Percentiles rank a stretch among this genome's conserved stretches.
phyloP scores from a whole-genome alignment of 2,329 filamentous ascomycete species.

The Colletotrichum spaethianum region DNA sequence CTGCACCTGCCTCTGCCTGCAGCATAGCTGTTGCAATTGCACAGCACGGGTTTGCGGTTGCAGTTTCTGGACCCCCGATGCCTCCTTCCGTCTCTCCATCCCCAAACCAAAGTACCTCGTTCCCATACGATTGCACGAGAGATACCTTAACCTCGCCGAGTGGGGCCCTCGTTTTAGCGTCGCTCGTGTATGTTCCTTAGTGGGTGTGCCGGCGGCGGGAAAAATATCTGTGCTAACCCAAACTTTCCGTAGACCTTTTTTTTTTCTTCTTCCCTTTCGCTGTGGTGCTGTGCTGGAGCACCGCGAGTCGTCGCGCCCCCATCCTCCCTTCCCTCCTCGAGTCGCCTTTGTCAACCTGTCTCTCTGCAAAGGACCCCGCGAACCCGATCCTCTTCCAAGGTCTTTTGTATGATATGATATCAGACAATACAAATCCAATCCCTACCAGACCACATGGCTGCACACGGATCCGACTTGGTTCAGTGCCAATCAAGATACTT shows the following conservation, averaged over 20 bases:
- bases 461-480: neutral
- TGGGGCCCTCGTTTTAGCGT: neutral
- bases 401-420: slow-evolving; percentile 3
- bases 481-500: neutral
- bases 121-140: too few relatives aligned
- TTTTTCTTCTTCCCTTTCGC: neutral
- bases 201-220: slow-evolving; percentile 28
- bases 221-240: slow-evolving; percentile 1
- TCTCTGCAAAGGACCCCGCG: slow-evolving; percentile 18
- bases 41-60: neutral
- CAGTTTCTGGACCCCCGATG: neutral
- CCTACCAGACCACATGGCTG: neutral
- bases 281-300: neutral
- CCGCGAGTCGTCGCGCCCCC: slow-evolving; percentile 19
- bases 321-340: neutral
- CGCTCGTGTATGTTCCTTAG: slow-evolving; percentile 35
- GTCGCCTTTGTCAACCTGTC: neutral
- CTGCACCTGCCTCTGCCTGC: neutral
- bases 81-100: neutral
- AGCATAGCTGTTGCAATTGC: neutral
- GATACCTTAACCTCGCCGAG: neutral
- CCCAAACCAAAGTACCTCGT: neutral
- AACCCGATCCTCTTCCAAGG: neutral
- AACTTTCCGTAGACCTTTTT: slow-evolving; percentile 2
- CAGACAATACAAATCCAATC: slow-evolving; percentile 24